Evolutionary conservation across 1,284 basidiomycete genomes (phyloP).

Genomic region (Coriolopsis trogii): DNA sequence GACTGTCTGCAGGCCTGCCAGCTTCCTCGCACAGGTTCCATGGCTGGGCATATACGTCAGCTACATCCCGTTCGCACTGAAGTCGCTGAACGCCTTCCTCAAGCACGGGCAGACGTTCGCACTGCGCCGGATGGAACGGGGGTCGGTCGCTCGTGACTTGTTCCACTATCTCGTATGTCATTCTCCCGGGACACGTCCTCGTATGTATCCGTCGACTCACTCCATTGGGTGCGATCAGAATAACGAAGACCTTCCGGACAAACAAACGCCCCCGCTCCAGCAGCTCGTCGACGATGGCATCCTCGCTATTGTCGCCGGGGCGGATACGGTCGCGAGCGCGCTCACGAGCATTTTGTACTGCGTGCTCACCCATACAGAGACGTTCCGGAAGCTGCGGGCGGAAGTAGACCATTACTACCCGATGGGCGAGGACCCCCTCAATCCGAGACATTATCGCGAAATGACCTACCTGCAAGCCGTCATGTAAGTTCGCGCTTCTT

Average conservation of each 20-base stretch:
- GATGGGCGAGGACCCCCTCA: background rate
- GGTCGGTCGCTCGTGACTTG: constrained; percentile 18
- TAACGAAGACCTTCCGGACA: constrained; percentile 14
- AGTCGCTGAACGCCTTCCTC: constrained; percentile 8
- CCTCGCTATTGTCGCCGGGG: constrained; percentile 26
- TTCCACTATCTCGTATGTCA: constrained; percentile 26
- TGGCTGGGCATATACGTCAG: constrained; percentile 18
- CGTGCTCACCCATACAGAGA: constrained; percentile 18
- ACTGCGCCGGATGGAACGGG: constrained; percentile 1
- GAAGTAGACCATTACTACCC: background rate
- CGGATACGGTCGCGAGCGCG: constrained; percentile 30
- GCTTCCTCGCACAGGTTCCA: constrained; percentile 14
- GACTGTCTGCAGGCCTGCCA: background rate
- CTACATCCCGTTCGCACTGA: constrained; percentile 8
- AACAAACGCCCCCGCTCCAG: background rate
- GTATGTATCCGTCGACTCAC: background rate
- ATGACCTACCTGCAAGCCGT: background rate
- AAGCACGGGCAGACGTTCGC: constrained; percentile 1
- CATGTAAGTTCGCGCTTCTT: no score
- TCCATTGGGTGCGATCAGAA: background rate
- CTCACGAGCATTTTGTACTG: constrained; percentile 20
- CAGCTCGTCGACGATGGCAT: constrained; percentile 5
- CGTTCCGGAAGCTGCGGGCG: background rate
- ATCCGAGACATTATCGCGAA: background rate
- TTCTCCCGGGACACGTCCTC: no score